Conservation (phyloP, 2,329 filamentous ascomycete genomes). For the Blastomyces parvus region DNA sequence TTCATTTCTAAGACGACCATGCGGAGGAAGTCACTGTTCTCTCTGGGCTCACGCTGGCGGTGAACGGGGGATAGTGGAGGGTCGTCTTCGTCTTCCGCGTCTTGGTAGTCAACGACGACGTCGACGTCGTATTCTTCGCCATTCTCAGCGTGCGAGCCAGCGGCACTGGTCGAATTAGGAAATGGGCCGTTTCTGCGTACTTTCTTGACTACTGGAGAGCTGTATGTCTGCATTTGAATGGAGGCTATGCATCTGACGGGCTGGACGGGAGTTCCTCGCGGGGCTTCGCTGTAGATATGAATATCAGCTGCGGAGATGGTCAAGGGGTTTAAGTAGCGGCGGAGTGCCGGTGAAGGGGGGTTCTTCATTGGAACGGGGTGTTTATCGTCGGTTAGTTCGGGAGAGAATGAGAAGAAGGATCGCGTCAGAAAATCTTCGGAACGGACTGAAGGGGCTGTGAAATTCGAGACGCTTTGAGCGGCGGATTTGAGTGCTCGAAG, state of each 20-base stretch:
- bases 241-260: slow-evolving; percentile 40
- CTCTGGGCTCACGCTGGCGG: slow-evolving; percentile 52
- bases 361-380: slow-evolving; percentile 47
- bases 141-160: neutral
- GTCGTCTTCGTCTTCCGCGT: slow-evolving; percentile 18
- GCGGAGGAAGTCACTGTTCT: slow-evolving; percentile 55
- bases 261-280: slow-evolving; percentile 25
- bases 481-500: slow-evolving; percentile 52
- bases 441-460: slow-evolving; percentile 43
- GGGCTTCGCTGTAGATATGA: slow-evolving; percentile 35
- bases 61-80: slow-evolving; percentile 34
- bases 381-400: slow-evolving; percentile 51
- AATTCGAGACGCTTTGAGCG: slow-evolving; percentile 52
- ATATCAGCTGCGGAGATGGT: slow-evolving; percentile 39
- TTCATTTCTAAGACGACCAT: slow-evolving; percentile 60
- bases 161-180: slow-evolving; percentile 24
- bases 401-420: slow-evolving; percentile 47
- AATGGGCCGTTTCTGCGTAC: slow-evolving; percentile 31
- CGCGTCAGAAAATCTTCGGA: slow-evolving; percentile 52
- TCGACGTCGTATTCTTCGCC: neutral
- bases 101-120: neutral
- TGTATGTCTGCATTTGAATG: slow-evolving; percentile 56
- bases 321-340: slow-evolving; percentile 53
- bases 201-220: slow-evolving; percentile 23
- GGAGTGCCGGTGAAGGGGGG: slow-evolving; percentile 47